Evolutionary conservation across 495 filamentous ascomycete genomes (phyloP), one percentile per base, ranked within the genome.

Genomic region (Poronia punctata): DNA sequence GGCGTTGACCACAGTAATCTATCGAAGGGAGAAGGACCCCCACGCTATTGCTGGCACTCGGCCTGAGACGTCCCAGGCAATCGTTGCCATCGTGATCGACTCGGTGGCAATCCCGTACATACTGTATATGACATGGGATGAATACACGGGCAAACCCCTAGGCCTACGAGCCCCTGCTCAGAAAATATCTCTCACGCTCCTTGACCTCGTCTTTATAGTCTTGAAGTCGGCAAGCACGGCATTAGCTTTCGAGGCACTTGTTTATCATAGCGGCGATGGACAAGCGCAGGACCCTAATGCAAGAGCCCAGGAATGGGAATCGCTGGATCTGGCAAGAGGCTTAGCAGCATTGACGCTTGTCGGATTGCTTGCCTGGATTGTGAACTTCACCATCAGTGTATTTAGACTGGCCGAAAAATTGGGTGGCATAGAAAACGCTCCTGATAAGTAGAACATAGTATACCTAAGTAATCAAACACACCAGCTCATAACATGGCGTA

Each of bases 121-220:
- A 23, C 54, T 86, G 35, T 97, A 95, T 60, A 90, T 98, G 60
- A 94, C 88, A 2, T 95, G 82, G 62, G 92, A 98, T 58, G 92
- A 98, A 62, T 97, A 95, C 61, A 89, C 86, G 3, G 81, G 86
- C 12, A 93, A 95, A 54, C 92, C 92, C 3, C 67, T 98, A 22
- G 92, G 92, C 4, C 67, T 98, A 40, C 83, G 92, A 19, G 79
- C 78, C 5, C 78, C 86, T 2, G 80, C 77, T 24, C 80, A 87
- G 15, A 97, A 97, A 56, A 82, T 94, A 50, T 76, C 83, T 15
- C 74, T 98, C 41, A 75, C 95, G 36, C 77, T 98, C 41, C 74
- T 95, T 44, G 92, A 98, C 64, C 71, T 97, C 3, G 76, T 95
- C 57, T 98, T 98, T 59, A 93, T 98, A 48, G 86, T 96, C 19